Evolutionary conservation across 306 rosid genomes (phyloP), one percentile per base, ranked within the genome.

Genomic region (Malus fusca): DNA sequence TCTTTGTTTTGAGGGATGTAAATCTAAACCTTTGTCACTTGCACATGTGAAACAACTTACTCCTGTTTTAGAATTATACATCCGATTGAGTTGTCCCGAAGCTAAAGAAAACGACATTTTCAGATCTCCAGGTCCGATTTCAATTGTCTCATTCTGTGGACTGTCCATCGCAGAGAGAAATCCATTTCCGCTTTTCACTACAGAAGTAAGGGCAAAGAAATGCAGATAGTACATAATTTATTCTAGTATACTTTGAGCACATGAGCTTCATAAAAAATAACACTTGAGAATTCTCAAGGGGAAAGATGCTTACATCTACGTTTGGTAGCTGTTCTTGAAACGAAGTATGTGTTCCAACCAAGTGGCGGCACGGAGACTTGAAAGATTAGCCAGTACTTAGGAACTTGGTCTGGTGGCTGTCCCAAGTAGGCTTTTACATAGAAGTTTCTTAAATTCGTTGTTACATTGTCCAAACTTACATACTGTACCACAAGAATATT

Each of bases 331-430:
- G 66, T 85, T 74, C 80, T 87, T 37, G 93, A 88, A 71, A 93
- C 78, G 86, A 93, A 91, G 86, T 87, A 93, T 0, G 97, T 89
- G 68, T 84, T 93, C 98, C 98, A 93, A 65, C 98, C 98, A 74
- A 93, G 87, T 56, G 96, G 95, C 19, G 89, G 93, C 40, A 93
- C 85, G n/a, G 92, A 84, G 3, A 64, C 98, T 83, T 81, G 93
- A 84, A 93, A 91, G 53, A 89, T 77, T 82, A 93, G 93, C 95
- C 96, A 93, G 70, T 84, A 91, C 71, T 88, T 89, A 0, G 98
- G 93, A 26, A 79, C 86, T 65, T 85, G 69, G 55, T 83, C 79
- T 44, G 90, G 77, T 43, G 85, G 68, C 69, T 22, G 19, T 66
- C 98, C 98, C 71, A 88, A 68, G 77, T 93, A 89, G 74, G 95